These are phyloP conservation scores for Phyllostachys edulis DNA, from an alignment of 176 grass and related monocot species.

Conservation along the genomic window DNA sequence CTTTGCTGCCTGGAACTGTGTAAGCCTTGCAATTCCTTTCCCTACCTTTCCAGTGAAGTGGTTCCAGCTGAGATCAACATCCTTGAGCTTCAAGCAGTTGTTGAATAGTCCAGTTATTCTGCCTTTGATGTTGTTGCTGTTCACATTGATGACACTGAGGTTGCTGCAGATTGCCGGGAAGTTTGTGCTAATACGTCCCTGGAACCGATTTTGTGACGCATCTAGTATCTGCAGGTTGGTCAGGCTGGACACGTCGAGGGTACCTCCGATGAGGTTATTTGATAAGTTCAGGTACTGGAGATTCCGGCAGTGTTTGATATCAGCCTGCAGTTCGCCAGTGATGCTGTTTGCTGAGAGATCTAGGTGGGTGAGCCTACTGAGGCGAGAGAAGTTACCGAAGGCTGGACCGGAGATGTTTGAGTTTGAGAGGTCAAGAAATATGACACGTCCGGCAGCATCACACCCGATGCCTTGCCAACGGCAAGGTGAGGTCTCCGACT, in stretches of 20 bases:
- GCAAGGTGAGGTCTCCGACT: conserved; percentile 39
- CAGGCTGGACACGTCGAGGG: conserved; percentile 33
- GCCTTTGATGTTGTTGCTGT: conserved; percentile 41
- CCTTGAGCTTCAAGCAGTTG: conserved; percentile 29
- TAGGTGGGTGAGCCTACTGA: conserved; percentile 33
- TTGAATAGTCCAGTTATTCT: conserved; percentile 22
- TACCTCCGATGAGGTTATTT: conserved; percentile 37
- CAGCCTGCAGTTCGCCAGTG: not conserved
- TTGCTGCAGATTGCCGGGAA: conserved; percentile 34
- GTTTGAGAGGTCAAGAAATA: conserved; percentile 32
- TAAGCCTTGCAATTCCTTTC: conserved; percentile 24
- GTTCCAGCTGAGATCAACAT: conserved; percentile 54
- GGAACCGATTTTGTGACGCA: conserved; percentile 43
- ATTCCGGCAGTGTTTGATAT: conserved; percentile 38
- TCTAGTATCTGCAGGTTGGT: conserved; percentile 39
- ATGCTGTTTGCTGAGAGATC: conserved; percentile 62
- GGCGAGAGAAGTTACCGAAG: conserved; percentile 43
- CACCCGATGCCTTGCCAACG: conserved; percentile 43
- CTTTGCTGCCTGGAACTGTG: conserved; percentile 27
- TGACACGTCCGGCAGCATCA: not conserved
- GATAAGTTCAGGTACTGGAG: conserved; percentile 59
- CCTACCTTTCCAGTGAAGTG: conserved; percentile 42
- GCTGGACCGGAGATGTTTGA: conserved; percentile 49
- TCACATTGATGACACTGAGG: conserved; percentile 45
- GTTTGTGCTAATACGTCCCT: conserved; percentile 15